Percentiles rank a stretch among this genome's conserved stretches.
phyloP scores from a whole-genome alignment of 345 rosid species.

The Aethionema arabicum region DNA sequence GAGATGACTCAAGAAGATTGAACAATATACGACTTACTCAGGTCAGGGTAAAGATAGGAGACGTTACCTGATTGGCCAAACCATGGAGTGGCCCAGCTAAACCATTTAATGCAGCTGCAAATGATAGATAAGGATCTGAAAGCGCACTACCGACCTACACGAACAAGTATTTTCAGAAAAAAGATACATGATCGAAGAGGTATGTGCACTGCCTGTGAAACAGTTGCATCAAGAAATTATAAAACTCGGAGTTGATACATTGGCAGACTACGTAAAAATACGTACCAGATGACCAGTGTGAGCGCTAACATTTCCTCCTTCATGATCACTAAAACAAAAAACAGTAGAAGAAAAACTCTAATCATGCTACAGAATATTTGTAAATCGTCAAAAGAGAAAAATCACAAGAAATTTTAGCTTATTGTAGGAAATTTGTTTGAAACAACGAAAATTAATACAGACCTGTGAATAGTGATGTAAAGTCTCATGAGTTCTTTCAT shows the following conservation, averaged over 20 bases:
- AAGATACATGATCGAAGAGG: constrained; percentile 14
- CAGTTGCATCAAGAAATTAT: not conserved
- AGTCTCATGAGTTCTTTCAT: constrained; percentile 99
- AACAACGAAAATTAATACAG: constrained; percentile 25
- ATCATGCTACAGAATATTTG: constrained; percentile 6
- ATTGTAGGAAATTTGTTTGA: constrained; percentile 4
- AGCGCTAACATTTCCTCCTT: constrained; percentile 99
- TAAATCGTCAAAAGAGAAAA: not conserved
- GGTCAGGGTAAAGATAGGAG: not conserved
- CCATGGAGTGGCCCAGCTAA: constrained; percentile 99
- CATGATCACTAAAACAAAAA: constrained; percentile 76
- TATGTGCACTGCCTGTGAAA: not conserved
- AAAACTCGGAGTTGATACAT: constrained; percentile 3
- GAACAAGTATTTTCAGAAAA: constrained; percentile 21
- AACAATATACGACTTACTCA: not conserved
- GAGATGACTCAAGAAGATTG: constrained; percentile 5
- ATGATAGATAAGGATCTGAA: constrained; percentile 97
- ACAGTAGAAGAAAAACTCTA: constrained; percentile 4
- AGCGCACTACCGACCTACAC: constrained; percentile 95
- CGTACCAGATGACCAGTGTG: constrained; percentile 95
- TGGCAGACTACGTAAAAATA: constrained; percentile 12
- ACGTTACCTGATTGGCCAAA: constrained; percentile 96
- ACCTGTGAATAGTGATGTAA: constrained; percentile 94
- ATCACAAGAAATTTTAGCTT: not conserved
- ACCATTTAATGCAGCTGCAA: constrained; percentile 97